Evolutionary conservation across 1,139 yeast species (phyloP), one percentile per base, ranked within the genome.

Genomic region (Magnusiomyces fungicola): DNA sequence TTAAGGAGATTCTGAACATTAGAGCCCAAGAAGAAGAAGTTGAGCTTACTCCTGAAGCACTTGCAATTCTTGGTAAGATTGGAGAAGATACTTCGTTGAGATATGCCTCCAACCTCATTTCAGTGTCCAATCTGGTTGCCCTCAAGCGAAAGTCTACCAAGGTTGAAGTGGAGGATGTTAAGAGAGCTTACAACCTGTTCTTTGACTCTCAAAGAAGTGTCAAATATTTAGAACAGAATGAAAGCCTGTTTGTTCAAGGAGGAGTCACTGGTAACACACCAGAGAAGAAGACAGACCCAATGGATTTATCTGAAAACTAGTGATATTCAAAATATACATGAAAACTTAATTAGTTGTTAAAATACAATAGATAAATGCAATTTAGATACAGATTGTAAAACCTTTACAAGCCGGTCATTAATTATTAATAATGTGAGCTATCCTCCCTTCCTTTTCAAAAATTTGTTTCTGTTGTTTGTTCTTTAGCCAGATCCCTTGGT

Each of bases 21-120:
- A 79, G 99, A 64, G 89, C 97, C n/a, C 84, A 81, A 60, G 98
- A 92, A 66, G 99, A 94, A 68, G 98, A 92, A 68, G 94, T 87
- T 44, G 96, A 88, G 59, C 73, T 92, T 56, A 70, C 81, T 24
- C 74, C 77, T 3, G 97, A 90, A 65, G 97, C 97, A 0, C 74
- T 92, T 57, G 95, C 88, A 43, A 74, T 92, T 59, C 78, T 94
- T 59, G 88, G 97, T 29, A 90, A 90, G 68, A 89, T 90, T 59
- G 97, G 97, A 14, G 78, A 79, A 57, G 97, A 94, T 65, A 87
- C 97, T 3, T 83, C 94, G 64, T 78, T 94, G 64, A 80, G 99
- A 63, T 94, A 94, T 67, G 94, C 97, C 14, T 75, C 96, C 36
- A 94, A 94, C 68, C 78, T 92, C 67, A 87, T 92, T 53, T 76